Evolutionary conservation across 2,329 filamentous ascomycete species (phyloP), one percentile per base, ranked within the genome.

Genomic region (Aspergillus japonicus): DNA sequence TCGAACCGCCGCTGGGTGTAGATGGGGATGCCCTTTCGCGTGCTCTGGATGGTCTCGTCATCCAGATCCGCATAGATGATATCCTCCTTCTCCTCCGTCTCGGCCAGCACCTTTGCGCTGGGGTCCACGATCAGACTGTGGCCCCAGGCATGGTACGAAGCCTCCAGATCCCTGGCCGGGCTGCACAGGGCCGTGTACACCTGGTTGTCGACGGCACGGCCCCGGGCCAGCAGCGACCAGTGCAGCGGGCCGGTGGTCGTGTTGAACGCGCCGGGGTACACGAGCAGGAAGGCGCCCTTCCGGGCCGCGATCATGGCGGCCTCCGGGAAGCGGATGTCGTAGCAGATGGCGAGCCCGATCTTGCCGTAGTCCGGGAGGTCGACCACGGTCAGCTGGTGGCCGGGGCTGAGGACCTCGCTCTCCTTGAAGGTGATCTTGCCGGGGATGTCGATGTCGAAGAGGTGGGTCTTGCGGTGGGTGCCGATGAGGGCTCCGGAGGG

Each of bases 181-280:
- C 90, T 95, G 79, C 95, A 99, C 74, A 99, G 78, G 35, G 88
- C 95, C 12, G 98, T 92, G 75, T 96, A 98, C 10, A 96, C 81
- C 81, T 99, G 92, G 73, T 98, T 98, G 72, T 99, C 94, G 68
- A 96, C 84, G 5, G 94, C 95, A 63, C 95, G 83, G 14, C 90
- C 92, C 65, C 91, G 85, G 1, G 88, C 94, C 69, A 90, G 85
- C 66, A 99, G 79, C 59, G 87, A 84, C 95, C 95, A 99, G 77
- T 99, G 95, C 75, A 98, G 77, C 5, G 90, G 89, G 0, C 95
- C 95, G 0, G 95, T 99, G 0, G 92, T 96, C 61, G 90, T 82
- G 77, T 98, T 99, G 83, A 99, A 99, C 1, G 95, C 95, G n/a
- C 92, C 95, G 0, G 95, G 95, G 76, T 97, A 98, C 19, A 98